Evolutionary conservation across 2,329 filamentous ascomycete species (phyloP).

Genomic region (Fusarium ambrosium): DNA sequence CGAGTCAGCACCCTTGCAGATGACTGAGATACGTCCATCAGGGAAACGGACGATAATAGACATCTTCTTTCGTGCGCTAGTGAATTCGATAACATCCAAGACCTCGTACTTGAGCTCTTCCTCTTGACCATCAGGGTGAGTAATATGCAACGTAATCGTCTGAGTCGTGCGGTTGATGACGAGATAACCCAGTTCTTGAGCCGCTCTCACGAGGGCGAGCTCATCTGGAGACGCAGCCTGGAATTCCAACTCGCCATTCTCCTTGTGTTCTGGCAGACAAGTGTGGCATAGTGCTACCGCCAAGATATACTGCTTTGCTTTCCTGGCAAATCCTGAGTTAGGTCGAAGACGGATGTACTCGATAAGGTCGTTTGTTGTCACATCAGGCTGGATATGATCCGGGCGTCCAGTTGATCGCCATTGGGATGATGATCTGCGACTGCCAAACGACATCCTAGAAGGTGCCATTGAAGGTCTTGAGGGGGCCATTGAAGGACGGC

Average conservation of each 20-base stretch:
- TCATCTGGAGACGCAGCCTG: conserved; percentile 94
- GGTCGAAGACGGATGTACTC: conserved; percentile 83
- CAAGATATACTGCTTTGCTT: conserved; percentile 85
- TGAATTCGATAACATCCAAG: conserved; percentile 91
- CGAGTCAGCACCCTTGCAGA: conserved; percentile 93
- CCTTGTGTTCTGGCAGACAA: conserved; percentile 82
- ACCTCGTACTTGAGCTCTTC: conserved; percentile 79
- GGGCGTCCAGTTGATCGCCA: conserved; percentile 64
- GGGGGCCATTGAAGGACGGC: conserved; percentile 45
- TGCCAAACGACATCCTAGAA: conserved; percentile 49
- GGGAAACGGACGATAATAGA: conserved; percentile 89
- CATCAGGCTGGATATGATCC: conserved; percentile 66
- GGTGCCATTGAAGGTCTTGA: conserved; percentile 47
- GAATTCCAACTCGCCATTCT: conserved; percentile 78
- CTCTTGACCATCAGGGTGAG: conserved; percentile 52
- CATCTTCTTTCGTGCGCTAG: conserved; percentile 90
- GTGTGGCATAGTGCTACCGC: conserved; percentile 91
- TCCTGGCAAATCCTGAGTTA: conserved; percentile 81
- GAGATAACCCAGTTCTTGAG: conserved; percentile 86
- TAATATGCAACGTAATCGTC: conserved; percentile 69
- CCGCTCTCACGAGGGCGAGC: conserved; percentile 85
- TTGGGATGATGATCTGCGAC: conserved; percentile 62
- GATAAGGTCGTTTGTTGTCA: conserved; percentile 80
- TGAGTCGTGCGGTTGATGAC: conserved; percentile 81
- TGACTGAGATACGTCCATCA: conserved; percentile 82